These are phyloP conservation scores for Monosporascus sp. DNA, from an alignment of 2,329 filamentous ascomycete species.

Conservation along the genomic window DNA sequence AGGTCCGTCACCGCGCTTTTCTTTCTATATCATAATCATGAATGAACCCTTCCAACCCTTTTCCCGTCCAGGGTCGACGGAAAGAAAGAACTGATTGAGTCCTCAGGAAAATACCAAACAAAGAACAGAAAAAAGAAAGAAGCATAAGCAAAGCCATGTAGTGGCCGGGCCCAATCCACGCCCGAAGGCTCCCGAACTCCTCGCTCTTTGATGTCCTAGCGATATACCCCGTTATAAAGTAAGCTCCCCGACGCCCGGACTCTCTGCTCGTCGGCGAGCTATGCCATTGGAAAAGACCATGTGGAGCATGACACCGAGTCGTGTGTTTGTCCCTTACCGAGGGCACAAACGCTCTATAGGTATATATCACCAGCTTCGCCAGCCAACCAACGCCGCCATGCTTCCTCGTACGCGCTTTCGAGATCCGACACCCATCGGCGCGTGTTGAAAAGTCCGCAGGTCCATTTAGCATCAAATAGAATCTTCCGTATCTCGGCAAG, in stretches of 20 bases:
- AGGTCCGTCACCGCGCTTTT: constrained; percentile 20
- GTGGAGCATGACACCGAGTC: neutral
- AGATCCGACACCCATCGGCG: constrained; percentile 84
- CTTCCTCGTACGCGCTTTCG: constrained; percentile 80
- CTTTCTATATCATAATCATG: constrained; percentile 20
- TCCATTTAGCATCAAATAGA: constrained; percentile 79
- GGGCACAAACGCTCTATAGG: constrained; percentile 37
- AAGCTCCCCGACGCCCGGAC: no score
- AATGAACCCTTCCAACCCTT: constrained; percentile 12
- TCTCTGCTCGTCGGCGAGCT: neutral
- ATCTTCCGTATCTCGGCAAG: constrained; percentile 74
- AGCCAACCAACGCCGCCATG: constrained; percentile 82
- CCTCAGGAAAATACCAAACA: no score
- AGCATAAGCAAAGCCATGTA: no score
- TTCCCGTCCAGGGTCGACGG: neutral
- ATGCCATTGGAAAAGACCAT: neutral
- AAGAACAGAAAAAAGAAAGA: no score
- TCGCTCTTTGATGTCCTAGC: no score
- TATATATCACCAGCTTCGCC: constrained; percentile 92
- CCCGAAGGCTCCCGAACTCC: no score
- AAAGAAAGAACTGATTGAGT: neutral
- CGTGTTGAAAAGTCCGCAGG: constrained; percentile 86
- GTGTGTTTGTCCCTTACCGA: neutral
- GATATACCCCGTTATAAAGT: no score
- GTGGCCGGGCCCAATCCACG: no score